Base-by-base conservation (phyloP, 495 filamentous ascomycete species). In the Mytilinidion resinicola region DNA sequence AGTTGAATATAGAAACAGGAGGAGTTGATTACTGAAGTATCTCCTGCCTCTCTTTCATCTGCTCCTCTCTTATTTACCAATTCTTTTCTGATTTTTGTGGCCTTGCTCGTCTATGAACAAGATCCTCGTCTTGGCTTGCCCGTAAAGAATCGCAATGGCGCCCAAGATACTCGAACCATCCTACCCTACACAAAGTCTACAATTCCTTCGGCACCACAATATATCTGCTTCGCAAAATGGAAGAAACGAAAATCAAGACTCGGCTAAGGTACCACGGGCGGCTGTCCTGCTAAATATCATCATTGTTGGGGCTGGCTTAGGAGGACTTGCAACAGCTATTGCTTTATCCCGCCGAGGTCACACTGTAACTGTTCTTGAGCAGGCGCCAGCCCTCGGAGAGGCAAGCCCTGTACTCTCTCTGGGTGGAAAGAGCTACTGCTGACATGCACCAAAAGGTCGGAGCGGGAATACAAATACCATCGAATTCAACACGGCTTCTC, bases 271-370 rank as follows among this genome's bases (percentile, higher is more conserved):
- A 47, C 15, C 33, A 10, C 56, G 55, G 52, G 61, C 56, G 25
- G 44, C 43, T 19, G 14, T 63, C 15, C 39, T 30, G 52, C 64
- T 82, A 9, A 72, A 74, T 34, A 69, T 84, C 51, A 57, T 75
- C 38, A 60, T 82, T 53, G 72, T 78, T 14, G 79, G 79, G 2
- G 79, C 76, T 20, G 79, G 78, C 0, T 65, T 82, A 0, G 78
- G 79, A 9, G 80, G 80, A 33, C 62, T 82, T 10, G 70, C 78
- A 35, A 73, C 75, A 19, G 74, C 80, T 9, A 77, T 82, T 61
- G 77, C 74, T 2, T 69, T 79, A 14, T 62, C 69, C 17, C 67
- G 55, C 21, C 63, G 63, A 10, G 79, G 78, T 8, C 76, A 82
- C 37, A 56, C 60, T 0, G 75, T 83, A 6, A 77, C 71, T 0